Conservation (phyloP, 305 asterid genomes). For the Fraxinus baroniana region DNA sequence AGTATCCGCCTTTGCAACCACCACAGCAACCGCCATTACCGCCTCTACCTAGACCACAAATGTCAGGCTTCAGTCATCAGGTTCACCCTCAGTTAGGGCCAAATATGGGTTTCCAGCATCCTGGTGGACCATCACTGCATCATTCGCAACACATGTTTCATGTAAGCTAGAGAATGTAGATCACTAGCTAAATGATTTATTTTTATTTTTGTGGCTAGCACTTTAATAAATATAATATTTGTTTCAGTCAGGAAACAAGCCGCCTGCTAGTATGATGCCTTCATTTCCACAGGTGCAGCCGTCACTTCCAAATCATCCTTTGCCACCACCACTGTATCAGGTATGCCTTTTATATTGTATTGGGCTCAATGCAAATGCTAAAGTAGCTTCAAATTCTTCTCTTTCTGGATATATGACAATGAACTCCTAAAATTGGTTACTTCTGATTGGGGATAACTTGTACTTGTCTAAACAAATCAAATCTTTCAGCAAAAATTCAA, state of each 20-base stretch:
- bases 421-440: not conserved
- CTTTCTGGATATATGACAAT: not conserved
- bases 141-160: slow-evolving; percentile 78
- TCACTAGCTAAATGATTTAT: not conserved
- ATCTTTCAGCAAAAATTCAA: not conserved
- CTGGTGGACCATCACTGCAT: slow-evolving; percentile 67
- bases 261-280: slow-evolving; percentile 64
- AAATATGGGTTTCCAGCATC: slow-evolving; percentile 68
- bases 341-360: slow-evolving; percentile 34
- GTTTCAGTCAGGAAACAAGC: slow-evolving; percentile 64
- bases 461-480: not conserved
- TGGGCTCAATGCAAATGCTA: slow-evolving; percentile 19
- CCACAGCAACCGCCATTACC: slow-evolving; percentile 74
- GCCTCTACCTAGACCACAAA: slow-evolving; percentile 59
- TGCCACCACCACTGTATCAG: slow-evolving; percentile 69
- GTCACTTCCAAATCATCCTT: slow-evolving; percentile 61
- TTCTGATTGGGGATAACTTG: not conserved
- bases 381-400: slow-evolving; percentile 10
- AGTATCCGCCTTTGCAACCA: slow-evolving; percentile 54
- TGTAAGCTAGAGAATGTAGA: slow-evolving; percentile 47
- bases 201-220: not conserved
- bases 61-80: slow-evolving; percentile 69
- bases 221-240: slow-evolving; percentile 5
- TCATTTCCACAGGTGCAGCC: slow-evolving; percentile 72
- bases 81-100: slow-evolving; percentile 68